Conservation (phyloP, 2,329 filamentous ascomycete genomes). For the Periconia digitata region DNA sequence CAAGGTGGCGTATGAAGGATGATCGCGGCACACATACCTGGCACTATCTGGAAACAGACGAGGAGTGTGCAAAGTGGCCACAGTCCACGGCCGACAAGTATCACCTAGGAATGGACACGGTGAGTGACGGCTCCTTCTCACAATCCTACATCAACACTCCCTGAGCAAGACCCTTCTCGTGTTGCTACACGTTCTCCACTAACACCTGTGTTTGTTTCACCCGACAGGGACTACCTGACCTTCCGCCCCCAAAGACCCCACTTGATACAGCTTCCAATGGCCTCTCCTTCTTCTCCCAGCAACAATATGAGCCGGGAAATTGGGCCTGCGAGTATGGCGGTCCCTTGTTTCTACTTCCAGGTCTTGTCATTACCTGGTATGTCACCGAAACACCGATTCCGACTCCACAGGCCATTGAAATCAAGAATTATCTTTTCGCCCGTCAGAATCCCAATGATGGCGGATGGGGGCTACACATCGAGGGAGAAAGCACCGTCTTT, state of each 20-base stretch:
- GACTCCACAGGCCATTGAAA: slow-evolving; percentile 77
- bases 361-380: slow-evolving; percentile 83
- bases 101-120: slow-evolving; percentile 76
- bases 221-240: slow-evolving; percentile 68
- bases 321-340: slow-evolving; percentile 99
- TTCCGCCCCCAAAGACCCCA: slow-evolving; percentile 70
- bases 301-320: slow-evolving; percentile 86
- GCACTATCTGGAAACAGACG: slow-evolving; percentile 80
- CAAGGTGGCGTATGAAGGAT: slow-evolving; percentile 81
- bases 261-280: slow-evolving; percentile 80
- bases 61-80: slow-evolving; percentile 75
- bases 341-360: slow-evolving; percentile 91
- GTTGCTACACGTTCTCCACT: neutral
- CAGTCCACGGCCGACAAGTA: slow-evolving; percentile 90
- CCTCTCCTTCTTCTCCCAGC: slow-evolving; percentile 81
- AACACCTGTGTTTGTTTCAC: neutral
- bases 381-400: slow-evolving; percentile 86
- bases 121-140: slow-evolving; percentile 43
- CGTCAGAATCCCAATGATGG: slow-evolving; percentile 84
- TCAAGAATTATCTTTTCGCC: slow-evolving; percentile 88
- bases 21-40: slow-evolving; percentile 87
- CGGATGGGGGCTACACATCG: slow-evolving; percentile 97
- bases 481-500: slow-evolving; percentile 89
- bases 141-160: too few species aligned
- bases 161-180: neutral